Evolutionary conservation across 2,329 filamentous ascomycete species (phyloP).

Genomic region (Tolypocladium pustulatum): DNA sequence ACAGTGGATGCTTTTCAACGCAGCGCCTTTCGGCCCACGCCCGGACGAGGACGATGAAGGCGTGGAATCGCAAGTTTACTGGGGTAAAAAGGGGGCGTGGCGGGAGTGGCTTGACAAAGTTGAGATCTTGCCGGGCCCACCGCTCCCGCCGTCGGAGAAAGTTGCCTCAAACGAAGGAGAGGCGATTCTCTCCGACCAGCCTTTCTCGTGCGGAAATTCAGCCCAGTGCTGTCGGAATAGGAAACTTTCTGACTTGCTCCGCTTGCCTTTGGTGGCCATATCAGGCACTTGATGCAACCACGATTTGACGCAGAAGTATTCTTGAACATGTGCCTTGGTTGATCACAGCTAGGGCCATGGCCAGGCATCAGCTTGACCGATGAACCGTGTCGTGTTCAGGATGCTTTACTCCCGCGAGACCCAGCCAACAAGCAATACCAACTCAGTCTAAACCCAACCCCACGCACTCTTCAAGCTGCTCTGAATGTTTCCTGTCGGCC

Average conservation of each 20-base stretch:
- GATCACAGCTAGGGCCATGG: no score
- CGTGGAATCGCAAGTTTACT: background rate
- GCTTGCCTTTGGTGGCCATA: background rate
- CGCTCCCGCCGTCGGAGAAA: background rate
- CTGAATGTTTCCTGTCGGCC: constrained; percentile 38
- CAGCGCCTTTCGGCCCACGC: background rate
- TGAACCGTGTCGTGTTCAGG: no score
- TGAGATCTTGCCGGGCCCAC: background rate
- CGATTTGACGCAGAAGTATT: background rate
- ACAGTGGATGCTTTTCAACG: background rate
- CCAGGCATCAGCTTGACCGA: no score
- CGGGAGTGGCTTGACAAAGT: background rate
- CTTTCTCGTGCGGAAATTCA: background rate
- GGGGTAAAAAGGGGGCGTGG: background rate
- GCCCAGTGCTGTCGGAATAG: background rate
- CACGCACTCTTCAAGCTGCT: constrained; percentile 36
- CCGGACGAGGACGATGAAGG: background rate
- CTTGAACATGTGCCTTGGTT: background rate
- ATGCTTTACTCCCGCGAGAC: no score
- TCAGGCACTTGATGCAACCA: background rate
- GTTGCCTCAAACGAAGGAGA: background rate
- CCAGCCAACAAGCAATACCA: no score
- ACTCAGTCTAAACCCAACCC: constrained; percentile 33
- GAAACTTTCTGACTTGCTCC: background rate
- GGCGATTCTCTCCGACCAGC: background rate